These are phyloP conservation scores for Exophiala lecanii-corni DNA, from an alignment of 2,329 filamentous ascomycete genomes.

Conservation along the genomic window DNA sequence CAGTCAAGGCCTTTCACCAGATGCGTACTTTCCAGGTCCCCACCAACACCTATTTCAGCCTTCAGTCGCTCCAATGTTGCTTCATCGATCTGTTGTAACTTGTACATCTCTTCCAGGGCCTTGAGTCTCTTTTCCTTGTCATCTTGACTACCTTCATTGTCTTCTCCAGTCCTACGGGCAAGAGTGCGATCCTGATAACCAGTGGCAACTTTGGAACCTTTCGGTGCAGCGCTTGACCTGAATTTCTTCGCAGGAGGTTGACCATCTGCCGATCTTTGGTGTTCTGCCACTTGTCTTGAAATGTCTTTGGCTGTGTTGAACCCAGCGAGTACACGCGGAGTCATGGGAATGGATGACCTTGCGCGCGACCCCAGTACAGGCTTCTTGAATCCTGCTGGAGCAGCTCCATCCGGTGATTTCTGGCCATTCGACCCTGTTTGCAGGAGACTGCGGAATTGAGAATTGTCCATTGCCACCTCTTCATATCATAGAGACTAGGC, in stretches of 20 bases:
- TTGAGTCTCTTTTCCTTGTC: slow-evolving; percentile 64
- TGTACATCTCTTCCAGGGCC: slow-evolving; percentile 74
- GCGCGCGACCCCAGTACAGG: slow-evolving; percentile 69
- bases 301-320: slow-evolving; percentile 65
- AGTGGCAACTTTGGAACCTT: slow-evolving; percentile 70
- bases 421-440: slow-evolving; percentile 29
- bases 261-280: slow-evolving; percentile 50
- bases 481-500: neutral
- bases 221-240: slow-evolving; percentile 69
- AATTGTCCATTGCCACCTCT: slow-evolving; percentile 76
- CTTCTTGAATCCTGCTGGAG: slow-evolving; percentile 45
- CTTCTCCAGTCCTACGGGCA: slow-evolving; percentile 52
- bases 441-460: slow-evolving; percentile 82
- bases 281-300: slow-evolving; percentile 76
- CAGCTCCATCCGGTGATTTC: slow-evolving; percentile 30
- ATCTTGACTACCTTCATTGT: slow-evolving; percentile 46
- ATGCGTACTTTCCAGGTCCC: slow-evolving; percentile 75
- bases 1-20: slow-evolving; percentile 89
- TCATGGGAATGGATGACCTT: slow-evolving; percentile 85
- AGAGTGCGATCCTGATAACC: slow-evolving; percentile 83
- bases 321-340: slow-evolving; percentile 57
- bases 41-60: slow-evolving; percentile 70
- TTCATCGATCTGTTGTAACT: slow-evolving; percentile 77
- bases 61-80: slow-evolving; percentile 71
- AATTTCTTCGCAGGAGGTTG: slow-evolving; percentile 66